These are phyloP conservation scores for Parachlorella kessleri DNA, from an alignment of 139 green algal species.

Conservation along the genomic window DNA sequence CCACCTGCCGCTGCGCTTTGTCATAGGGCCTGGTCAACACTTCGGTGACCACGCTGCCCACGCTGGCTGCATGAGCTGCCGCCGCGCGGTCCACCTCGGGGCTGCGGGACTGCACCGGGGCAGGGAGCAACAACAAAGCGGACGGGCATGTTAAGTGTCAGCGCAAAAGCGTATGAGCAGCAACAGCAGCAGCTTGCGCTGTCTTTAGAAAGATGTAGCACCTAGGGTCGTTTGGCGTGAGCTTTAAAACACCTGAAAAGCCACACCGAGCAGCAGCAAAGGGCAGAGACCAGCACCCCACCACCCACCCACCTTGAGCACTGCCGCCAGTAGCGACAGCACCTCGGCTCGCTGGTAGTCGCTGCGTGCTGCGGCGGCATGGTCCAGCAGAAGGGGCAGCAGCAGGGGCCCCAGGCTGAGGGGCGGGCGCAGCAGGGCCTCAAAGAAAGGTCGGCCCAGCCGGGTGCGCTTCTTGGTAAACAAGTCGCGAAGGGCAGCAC, in stretches of 20 bases:
- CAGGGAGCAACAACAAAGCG: too few relatives aligned
- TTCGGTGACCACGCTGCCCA: not conserved
- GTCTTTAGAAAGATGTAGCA: too few relatives aligned
- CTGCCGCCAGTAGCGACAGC: conserved; percentile 31
- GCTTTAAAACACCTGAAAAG: too few relatives aligned
- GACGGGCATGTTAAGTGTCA: not conserved
- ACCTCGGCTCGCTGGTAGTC: conserved; percentile 43
- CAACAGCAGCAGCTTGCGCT: too few relatives aligned
- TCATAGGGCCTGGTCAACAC: not conserved
- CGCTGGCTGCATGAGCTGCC: not conserved
- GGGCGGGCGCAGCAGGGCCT: conserved; percentile 37
- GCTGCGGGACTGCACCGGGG: not conserved
- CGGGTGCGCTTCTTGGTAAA: conserved; percentile 64
- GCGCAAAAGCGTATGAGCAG: too few relatives aligned
- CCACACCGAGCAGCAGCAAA: too few relatives aligned
- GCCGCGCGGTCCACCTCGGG: not conserved
- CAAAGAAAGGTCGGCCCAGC: conserved; percentile 37
- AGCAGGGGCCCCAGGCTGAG: conserved; percentile 1
- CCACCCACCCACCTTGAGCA: conserved; percentile 8
- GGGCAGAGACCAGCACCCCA: conserved; percentile 5
- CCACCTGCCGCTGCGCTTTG: conserved; percentile 30
- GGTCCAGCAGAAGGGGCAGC: conserved; percentile 14
- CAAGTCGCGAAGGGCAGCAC: conserved; percentile 48
- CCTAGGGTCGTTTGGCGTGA: too few relatives aligned
- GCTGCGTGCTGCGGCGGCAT: conserved; percentile 21